These are phyloP conservation scores for Pezicula radicicola DNA, from an alignment of 2,329 filamentous ascomycete species.

Conservation along the genomic window DNA sequence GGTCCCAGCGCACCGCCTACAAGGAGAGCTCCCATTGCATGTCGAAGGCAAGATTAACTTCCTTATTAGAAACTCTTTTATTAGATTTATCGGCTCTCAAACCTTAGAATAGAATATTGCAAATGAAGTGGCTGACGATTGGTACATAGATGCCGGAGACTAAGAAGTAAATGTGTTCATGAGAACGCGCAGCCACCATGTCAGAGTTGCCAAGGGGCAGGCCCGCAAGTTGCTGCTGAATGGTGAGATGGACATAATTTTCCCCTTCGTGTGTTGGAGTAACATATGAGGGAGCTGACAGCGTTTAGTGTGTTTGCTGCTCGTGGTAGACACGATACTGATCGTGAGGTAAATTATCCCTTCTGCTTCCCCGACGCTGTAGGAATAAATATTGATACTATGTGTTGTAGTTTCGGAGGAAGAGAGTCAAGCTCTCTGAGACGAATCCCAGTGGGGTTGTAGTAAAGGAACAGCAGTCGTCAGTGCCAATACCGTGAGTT, in stretches of 20 bases:
- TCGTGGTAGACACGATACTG: background rate
- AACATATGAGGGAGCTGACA: too few species aligned
- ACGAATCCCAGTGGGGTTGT: background rate
- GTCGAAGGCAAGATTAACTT: too few species aligned
- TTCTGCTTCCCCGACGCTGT: background rate
- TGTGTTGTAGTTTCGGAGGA: background rate
- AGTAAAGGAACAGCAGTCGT: background rate
- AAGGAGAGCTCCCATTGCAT: too few species aligned
- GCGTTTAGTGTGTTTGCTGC: background rate
- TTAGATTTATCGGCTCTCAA: too few species aligned
- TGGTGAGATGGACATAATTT: background rate
- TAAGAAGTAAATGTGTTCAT: slow-evolving; percentile 18
- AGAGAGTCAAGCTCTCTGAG: background rate
- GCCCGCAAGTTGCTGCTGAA: slow-evolving; percentile 1
- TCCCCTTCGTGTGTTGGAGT: background rate
- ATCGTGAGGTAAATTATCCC: background rate
- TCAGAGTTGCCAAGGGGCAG: background rate
- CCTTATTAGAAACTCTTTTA: too few species aligned
- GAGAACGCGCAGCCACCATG: background rate
- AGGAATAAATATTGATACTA: background rate
- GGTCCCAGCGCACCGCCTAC: too few species aligned
- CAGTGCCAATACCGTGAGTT: background rate
- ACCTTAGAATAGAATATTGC: too few species aligned
- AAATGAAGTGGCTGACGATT: too few species aligned
- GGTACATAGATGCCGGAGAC: slow-evolving; percentile 20